Evolutionary conservation across 768 basidiomycete genomes (phyloP).

Genomic region (Mycena maculata): DNA sequence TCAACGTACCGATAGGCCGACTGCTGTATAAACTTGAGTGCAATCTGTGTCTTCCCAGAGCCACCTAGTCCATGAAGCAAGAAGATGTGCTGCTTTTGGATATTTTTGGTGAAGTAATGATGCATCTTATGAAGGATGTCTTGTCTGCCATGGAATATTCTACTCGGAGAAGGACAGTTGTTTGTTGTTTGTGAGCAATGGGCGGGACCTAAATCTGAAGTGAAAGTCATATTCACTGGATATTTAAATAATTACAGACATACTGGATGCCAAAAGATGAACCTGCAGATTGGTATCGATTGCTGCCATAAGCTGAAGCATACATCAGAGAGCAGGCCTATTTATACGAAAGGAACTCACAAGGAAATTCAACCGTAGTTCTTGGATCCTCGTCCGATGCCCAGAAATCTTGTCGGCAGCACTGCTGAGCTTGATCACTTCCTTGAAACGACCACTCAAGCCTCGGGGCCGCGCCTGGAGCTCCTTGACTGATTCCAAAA

Average conservation of each 20-base stretch:
- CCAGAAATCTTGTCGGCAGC: neutral
- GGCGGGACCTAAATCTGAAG: neutral
- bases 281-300: neutral
- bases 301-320: neutral
- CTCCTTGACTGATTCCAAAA: neutral
- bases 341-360: neutral
- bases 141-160: constrained; percentile 8
- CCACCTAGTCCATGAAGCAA: constrained; percentile 17
- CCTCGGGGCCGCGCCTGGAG: neutral
- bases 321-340: neutral
- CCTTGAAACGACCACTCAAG: neutral
- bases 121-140: neutral
- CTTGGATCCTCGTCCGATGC: neutral
- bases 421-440: neutral
- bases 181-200: neutral
- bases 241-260: neutral
- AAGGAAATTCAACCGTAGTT: neutral
- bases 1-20: neutral
- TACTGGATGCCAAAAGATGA: neutral
- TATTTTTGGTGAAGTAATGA: neutral
- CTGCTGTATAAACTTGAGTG: constrained; percentile 13
- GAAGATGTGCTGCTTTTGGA: neutral
- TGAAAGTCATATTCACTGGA: neutral
- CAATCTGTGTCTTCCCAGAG: constrained; percentile 19
- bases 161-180: neutral